Conservation (phyloP, 2,329 filamentous ascomycete species). For the Drechslerella stenobrocha region DNA sequence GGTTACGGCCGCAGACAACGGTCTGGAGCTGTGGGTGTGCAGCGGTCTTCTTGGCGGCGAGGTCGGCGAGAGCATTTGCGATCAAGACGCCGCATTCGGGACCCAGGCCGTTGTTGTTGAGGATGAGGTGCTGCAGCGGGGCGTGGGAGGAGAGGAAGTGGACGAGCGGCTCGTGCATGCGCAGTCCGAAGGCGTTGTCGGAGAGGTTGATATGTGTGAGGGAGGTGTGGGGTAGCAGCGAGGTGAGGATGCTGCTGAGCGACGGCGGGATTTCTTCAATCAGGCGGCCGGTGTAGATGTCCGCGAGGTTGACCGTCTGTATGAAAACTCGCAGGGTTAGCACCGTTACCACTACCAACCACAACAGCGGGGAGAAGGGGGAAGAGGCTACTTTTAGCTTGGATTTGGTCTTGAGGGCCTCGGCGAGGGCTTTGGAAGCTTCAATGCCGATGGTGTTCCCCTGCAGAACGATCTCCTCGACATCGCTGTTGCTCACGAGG, state of each 20-base stretch:
- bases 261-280: constrained; percentile 92
- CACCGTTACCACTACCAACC: no score
- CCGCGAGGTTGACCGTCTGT: constrained; percentile 82
- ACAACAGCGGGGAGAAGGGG: constrained; percentile 1
- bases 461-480: constrained; percentile 82
- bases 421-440: constrained; percentile 81
- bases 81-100: constrained; percentile 87
- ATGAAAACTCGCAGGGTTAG: no score
- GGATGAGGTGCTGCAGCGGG: constrained; percentile 87
- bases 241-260: constrained; percentile 78
- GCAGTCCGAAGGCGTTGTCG: constrained; percentile 96
- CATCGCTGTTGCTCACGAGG: constrained; percentile 70
- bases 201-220: constrained; percentile 92
- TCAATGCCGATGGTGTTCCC: constrained; percentile 92
- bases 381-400: constrained; percentile 67
- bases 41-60: constrained; percentile 80
- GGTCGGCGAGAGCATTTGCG: constrained; percentile 79
- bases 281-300: constrained; percentile 95
- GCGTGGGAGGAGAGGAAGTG: constrained; percentile 86
- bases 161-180: constrained; percentile 88
- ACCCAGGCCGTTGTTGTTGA: constrained; percentile 98
- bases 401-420: constrained; percentile 82
- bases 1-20: constrained; percentile 94
- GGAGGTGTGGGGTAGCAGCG: constrained; percentile 80
- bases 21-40: constrained; percentile 81